A percentile compares a stretch with the other conserved stretches of the same genome.
Evolutionary conservation across 495 filamentous ascomycete species (phyloP).

Genomic region (Neurospora sublineolata): DNA sequence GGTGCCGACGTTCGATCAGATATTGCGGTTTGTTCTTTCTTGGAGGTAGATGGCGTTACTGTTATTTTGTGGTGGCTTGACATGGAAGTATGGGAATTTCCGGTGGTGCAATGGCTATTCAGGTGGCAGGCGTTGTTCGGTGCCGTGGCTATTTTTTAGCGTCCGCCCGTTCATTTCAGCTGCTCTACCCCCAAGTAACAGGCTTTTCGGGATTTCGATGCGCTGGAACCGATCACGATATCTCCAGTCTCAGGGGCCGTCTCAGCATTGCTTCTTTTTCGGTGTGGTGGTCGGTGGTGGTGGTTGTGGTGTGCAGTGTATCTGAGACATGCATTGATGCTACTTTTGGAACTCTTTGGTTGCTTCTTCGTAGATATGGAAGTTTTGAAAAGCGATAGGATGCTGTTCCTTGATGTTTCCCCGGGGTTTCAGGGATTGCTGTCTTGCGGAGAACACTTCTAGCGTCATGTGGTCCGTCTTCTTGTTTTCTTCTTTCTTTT

Average conservation of each 20-base stretch:
- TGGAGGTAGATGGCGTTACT: background rate
- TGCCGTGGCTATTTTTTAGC: background rate
- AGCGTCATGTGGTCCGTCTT: background rate
- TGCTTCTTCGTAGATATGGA: background rate
- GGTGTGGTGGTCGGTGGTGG: background rate
- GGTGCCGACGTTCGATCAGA: background rate
- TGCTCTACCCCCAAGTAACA: background rate
- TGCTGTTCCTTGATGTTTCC: background rate
- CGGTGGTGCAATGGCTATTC: background rate
- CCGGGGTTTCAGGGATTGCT: background rate
- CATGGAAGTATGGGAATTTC: background rate
- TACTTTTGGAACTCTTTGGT: background rate
- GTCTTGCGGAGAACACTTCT: background rate
- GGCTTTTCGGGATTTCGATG: background rate
- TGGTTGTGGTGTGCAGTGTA: too few species aligned
- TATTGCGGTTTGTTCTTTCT: background rate
- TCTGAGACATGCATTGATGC: background rate
- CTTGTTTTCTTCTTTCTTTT: background rate
- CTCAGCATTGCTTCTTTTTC: background rate
- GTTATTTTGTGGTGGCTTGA: background rate
- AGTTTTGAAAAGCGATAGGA: background rate
- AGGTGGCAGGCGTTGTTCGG: background rate
- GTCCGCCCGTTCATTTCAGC: background rate
- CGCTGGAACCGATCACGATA: background rate
- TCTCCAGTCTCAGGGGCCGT: background rate